Base-by-base conservation (phyloP, 257 asterid species). In the Gentiana macrophylla region DNA sequence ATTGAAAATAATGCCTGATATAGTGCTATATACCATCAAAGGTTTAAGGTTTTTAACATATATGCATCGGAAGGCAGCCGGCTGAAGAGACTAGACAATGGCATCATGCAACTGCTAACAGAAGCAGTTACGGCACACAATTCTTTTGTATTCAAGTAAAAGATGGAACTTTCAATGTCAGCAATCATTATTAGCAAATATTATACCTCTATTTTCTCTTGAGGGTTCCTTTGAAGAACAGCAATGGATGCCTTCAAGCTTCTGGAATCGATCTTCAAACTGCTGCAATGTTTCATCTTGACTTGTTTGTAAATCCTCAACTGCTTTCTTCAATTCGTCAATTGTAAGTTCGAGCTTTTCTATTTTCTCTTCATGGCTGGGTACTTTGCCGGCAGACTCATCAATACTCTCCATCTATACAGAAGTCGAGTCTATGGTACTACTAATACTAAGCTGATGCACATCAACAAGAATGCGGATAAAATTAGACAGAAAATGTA, bases 191-290 rank as follows among this genome's bases (percentile, higher is more conserved):
- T 49, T 44, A 13, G 47, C 4, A 55, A 32, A 10, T 13, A 7
- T 36, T 51, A 37, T 32, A 60, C 67, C 72, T 53, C 63, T 52
- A 45, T 34, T 38, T 35, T 62, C 68, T 41, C 32, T 68, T 45
- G 61, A 13, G 37, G 57, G 67, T 36, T 44, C 50, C 34, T 46
- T 36, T 8, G 64, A 34, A 32, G 55, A 11, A 61, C 59, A 48
- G 24, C 52, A 15, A 5, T 55, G 50, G 44, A 35, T 55, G 33
- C 49, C 59, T 50, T 67, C 63, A 36, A 67, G 59, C 46, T 50
- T 55, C 45, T 67, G 63, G 54, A 67, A 61, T 37, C 67, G 59
- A 36, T 54, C 62, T 50, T 67, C 72, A 61, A 67, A 24, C 52
- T 55, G 72, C 59, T 37, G 63, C 32, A 52, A 45, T n/a, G 53